Evolutionary conservation across 495 filamentous ascomycete genomes (phyloP), one percentile per base, ranked within the genome.

Genomic region (Aspergillus cavernicola): DNA sequence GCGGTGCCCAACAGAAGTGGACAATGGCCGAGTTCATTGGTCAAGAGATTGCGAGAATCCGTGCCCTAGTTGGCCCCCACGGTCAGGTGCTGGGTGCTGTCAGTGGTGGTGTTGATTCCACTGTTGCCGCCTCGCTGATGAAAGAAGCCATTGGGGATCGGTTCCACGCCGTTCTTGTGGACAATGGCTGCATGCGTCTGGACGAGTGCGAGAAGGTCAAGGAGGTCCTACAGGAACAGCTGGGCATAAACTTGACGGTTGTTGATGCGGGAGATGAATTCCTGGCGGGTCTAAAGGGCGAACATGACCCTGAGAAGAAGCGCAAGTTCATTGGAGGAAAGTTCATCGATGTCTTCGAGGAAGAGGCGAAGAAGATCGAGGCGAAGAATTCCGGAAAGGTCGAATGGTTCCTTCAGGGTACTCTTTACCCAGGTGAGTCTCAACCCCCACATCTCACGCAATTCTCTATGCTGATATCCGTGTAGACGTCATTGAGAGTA

Each of bases 31-130:
- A 81, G 54, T 96, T 96, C 65, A 76, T 89, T 2, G 81, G 88
- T 48, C 79, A 87, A 57, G 89, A 93, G 65, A 87, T 96, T 61
- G 67, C 71, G 15, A 76, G 88, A 23, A 96, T 97, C 56, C 75
- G 86, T 31, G 70, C 81, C 3, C 71, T 92, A 12, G 92, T 97
- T 31, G 91, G 92, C 6, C 75, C 82, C 13, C 84, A 78, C 42
- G 91, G 80, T 0, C 90, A 92, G 64, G 92, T 96, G 12, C 81
- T 96, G 54, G 89, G 88, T 24, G 87, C 89, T 40, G 87, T 92
- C 23, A 89, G 84, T 54, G 93, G 93, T 58, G 93, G 93, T 61
- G 93, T 98, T 4, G 93, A 98, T 66, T 87, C 81, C 8, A 98
- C 93, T 4, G 93, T 79, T 15, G 93, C 85, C 2, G 92, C 92